phyloP scores from a whole-genome alignment of 331 rosid genomes.

The Acacia pycnantha region DNA sequence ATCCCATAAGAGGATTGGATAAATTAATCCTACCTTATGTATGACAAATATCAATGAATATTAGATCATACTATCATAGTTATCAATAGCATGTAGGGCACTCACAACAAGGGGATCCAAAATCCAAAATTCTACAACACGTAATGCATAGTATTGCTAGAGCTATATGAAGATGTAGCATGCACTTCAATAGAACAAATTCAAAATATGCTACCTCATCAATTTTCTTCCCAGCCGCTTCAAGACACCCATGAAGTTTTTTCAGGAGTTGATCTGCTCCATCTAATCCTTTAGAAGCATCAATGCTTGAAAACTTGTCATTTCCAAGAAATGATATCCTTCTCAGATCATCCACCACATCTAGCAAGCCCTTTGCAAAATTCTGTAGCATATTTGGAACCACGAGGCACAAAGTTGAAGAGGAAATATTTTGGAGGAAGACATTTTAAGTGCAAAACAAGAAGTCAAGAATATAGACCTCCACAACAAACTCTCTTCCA shows the following conservation, averaged over 20 bases:
- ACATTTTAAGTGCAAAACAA: background rate
- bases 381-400: slow-evolving; percentile 47
- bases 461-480: background rate
- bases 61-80: background rate
- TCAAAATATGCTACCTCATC: slow-evolving; percentile 51
- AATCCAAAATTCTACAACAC: background rate
- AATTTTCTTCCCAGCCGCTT: slow-evolving; percentile 90
- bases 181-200: background rate
- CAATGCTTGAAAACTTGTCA: slow-evolving; percentile 71
- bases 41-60: background rate
- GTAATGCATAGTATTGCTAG: background rate
- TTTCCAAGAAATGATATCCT: slow-evolving; percentile 84
- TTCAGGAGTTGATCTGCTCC: slow-evolving; percentile 66
- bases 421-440: background rate
- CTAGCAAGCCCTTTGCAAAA: slow-evolving; percentile 83
- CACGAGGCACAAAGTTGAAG: background rate
- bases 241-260: slow-evolving; percentile 84
- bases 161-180: background rate
- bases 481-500: background rate
- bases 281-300: slow-evolving; percentile 59
- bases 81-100: background rate
- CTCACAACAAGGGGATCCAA: background rate
- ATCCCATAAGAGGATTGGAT: background rate
- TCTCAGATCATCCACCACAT: slow-evolving; percentile 88
- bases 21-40: background rate